These are phyloP conservation scores for Rubia peregrina DNA, from an alignment of 305 asterid species.

Conservation along the genomic window DNA sequence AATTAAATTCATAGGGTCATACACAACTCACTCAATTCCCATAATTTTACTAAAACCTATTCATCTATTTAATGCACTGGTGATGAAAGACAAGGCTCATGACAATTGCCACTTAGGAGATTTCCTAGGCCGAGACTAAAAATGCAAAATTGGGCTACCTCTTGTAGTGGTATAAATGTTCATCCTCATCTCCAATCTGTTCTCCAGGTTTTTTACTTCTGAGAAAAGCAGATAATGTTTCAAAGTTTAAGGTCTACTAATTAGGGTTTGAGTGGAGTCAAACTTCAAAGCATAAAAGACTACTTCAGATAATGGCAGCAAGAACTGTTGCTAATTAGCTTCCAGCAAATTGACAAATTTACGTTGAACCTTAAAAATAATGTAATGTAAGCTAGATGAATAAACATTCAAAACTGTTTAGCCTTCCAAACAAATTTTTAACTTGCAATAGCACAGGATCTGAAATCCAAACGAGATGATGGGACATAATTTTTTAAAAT, in stretches of 20 bases:
- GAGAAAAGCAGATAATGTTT: not conserved
- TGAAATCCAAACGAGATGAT: not conserved
- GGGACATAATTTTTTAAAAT: not conserved
- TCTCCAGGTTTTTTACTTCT: not conserved
- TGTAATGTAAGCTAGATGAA: not conserved
- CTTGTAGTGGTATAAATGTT: not conserved
- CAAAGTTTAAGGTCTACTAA: not conserved
- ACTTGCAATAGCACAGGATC: not conserved
- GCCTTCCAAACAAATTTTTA: not conserved
- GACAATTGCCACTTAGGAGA: not conserved
- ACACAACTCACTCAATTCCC: too few relatives aligned
- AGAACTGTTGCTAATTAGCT: not conserved
- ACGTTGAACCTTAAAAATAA: not conserved
- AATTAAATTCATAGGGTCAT: too few relatives aligned
- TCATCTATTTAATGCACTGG: not conserved
- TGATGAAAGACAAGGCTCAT: not conserved
- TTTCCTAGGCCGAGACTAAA: not conserved
- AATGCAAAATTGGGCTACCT: not conserved
- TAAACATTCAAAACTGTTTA: not conserved
- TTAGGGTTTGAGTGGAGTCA: not conserved
- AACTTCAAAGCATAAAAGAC: not conserved
- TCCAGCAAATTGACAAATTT: not conserved
- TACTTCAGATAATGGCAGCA: not conserved
- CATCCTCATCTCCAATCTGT: too few relatives aligned
- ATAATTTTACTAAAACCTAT: too few relatives aligned